A percentile compares a stretch with the other conserved stretches of the same genome.
Conservation (phyloP, 208 protist species). For the Crithidia fasciculata region DNA sequence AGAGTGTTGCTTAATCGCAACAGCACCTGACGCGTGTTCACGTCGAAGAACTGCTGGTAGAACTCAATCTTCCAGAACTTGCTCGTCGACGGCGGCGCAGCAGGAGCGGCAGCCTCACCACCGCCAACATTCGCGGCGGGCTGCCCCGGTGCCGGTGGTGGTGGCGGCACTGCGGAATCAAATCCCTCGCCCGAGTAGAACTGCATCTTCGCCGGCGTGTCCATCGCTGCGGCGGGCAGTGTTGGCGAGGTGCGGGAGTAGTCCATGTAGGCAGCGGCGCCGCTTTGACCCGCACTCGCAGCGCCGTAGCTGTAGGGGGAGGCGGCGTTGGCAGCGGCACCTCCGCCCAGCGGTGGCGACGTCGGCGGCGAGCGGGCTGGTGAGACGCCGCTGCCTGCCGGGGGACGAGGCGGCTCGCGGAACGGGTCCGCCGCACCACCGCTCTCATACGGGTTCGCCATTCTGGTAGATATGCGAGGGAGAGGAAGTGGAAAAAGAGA, state of each 20-base stretch:
- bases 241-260: constrained; percentile 13
- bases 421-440: constrained; percentile 52
- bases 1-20: constrained; percentile 75
- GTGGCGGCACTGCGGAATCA: background rate
- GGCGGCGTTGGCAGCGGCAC: background rate
- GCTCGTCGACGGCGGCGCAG: constrained; percentile 32
- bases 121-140: background rate
- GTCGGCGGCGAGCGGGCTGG: constrained; percentile 1
- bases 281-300: constrained; percentile 1
- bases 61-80: constrained; percentile 87
- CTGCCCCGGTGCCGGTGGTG: constrained; percentile 10
- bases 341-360: background rate
- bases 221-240: background rate
- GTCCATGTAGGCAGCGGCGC: constrained; percentile 20
- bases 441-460: constrained; percentile 75
- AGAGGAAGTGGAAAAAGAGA: background rate
- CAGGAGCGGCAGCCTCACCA: background rate
- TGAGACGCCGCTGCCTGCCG: constrained; percentile 5
- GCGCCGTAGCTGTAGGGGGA: constrained; percentile 19
- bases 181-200: constrained; percentile 18
- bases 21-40: constrained; percentile 83
- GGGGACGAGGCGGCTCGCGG: constrained; percentile 36
- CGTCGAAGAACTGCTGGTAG: constrained; percentile 93
- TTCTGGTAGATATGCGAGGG: background rate
- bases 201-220: constrained; percentile 12